These are phyloP conservation scores for Malus orientalis DNA, from an alignment of 306 rosid species.

Conservation along the genomic window DNA sequence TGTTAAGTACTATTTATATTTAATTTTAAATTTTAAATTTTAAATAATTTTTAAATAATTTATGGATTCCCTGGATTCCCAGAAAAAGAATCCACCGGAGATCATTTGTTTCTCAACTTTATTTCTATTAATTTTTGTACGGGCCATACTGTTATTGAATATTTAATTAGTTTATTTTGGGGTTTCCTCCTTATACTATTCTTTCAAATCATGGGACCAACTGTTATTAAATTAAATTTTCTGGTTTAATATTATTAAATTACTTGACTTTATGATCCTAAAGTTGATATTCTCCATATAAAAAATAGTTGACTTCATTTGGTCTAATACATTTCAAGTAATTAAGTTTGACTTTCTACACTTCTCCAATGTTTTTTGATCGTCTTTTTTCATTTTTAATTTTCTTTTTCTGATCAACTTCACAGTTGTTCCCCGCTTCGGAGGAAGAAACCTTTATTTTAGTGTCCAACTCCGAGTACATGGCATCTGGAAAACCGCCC, in stretches of 20 bases:
- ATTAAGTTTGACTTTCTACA: not conserved
- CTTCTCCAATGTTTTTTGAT: too few relatives aligned
- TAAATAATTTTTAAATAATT: too few relatives aligned
- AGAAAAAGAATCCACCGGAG: rapidly evolving
- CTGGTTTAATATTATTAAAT: not conserved
- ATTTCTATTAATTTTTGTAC: not conserved
- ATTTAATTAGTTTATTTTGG: not conserved
- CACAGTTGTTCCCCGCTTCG: not conserved
- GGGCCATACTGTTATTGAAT: not conserved
- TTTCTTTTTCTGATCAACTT: not conserved
- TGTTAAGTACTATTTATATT: too few relatives aligned
- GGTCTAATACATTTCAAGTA: not conserved
- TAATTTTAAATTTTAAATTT: too few relatives aligned
- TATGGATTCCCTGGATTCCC: rapidly evolving
- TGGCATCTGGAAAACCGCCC: not conserved
- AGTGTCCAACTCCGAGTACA: not conserved
- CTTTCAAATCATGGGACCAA: not conserved
- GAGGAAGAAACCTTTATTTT: not conserved
- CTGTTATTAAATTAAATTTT: not conserved
- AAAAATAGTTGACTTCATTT: not conserved
- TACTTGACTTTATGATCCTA: not conserved
- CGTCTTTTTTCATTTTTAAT: not conserved
- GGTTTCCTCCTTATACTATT: not conserved
- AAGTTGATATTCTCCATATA: not conserved
- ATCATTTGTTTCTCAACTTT: not conserved